Percentiles rank a stretch among this genome's conserved stretches.
Conservation (phyloP, 2,329 filamentous ascomycete genomes). For the Magnaporthales sp. region DNA sequence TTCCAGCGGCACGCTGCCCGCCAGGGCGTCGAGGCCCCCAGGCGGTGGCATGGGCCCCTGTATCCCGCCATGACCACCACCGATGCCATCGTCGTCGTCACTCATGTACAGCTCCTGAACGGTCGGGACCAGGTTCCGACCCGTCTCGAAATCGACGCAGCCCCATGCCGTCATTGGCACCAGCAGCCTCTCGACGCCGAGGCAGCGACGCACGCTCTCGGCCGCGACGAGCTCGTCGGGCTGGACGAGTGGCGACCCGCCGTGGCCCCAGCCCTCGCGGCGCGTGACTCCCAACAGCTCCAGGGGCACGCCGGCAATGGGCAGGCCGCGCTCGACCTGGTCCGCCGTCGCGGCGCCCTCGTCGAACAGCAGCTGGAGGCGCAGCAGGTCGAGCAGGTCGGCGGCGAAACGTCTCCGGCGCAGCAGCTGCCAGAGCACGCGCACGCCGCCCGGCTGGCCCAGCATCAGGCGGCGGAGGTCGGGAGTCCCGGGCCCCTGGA, state of each 20-base stretch:
- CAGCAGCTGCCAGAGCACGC: slow-evolving; percentile 51
- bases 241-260: slow-evolving; percentile 34
- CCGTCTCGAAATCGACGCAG: slow-evolving; percentile 43
- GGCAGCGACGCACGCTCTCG: slow-evolving; percentile 42
- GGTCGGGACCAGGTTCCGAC: slow-evolving; percentile 40
- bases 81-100: slow-evolving; percentile 29
- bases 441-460: slow-evolving; percentile 43
- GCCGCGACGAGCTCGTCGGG: slow-evolving; percentile 50
- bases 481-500: slow-evolving; percentile 33
- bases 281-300: slow-evolving; percentile 42
- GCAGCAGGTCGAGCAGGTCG: slow-evolving; percentile 38
- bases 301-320: slow-evolving; percentile 34
- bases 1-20: slow-evolving; percentile 23
- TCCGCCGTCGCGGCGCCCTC: slow-evolving; percentile 13
- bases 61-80: slow-evolving; percentile 31
- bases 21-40: slow-evolving; percentile 12
- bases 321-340: neutral
- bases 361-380: slow-evolving; percentile 49
- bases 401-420: slow-evolving; percentile 42
- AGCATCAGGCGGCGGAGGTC: slow-evolving; percentile 47
- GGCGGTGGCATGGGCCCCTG: slow-evolving; percentile 27
- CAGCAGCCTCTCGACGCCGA: slow-evolving; percentile 41
- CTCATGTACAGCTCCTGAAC: slow-evolving; percentile 42
- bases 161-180: slow-evolving; percentile 55
- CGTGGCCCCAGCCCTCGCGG: slow-evolving; percentile 48